Conservation (phyloP, 2,329 filamentous ascomycete genomes). For the Ophiostoma novo-ulmi region DNA sequence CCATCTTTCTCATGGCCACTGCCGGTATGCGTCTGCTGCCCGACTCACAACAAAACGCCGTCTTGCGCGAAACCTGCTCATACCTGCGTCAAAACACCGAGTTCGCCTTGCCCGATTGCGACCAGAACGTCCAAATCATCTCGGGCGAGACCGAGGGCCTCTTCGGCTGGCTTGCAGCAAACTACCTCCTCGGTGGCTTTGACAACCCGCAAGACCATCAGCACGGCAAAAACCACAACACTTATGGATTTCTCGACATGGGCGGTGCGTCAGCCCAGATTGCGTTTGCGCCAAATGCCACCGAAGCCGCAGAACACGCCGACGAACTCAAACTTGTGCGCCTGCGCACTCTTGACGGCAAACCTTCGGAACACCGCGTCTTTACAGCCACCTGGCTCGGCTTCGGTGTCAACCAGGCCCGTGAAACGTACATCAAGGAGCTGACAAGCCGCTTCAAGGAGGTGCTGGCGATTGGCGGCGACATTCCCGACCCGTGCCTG, state of each 20-base stretch:
- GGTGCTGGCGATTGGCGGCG: conserved; percentile 43
- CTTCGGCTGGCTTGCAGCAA: conserved; percentile 96
- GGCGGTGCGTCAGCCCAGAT: conserved; percentile 96
- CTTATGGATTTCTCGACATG: conserved; percentile 98
- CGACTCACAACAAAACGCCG: conserved; percentile 61
- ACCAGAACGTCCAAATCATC: conserved; percentile 86
- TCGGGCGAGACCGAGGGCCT: conserved; percentile 91
- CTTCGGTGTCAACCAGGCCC: conserved; percentile 92
- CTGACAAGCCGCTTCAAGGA: conserved; percentile 62
- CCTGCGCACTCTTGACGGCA: conserved; percentile 75
- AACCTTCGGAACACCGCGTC: conserved; percentile 72
- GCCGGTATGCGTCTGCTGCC: conserved; percentile 89
- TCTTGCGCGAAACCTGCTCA: conserved; percentile 74
- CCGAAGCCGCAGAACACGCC: conserved; percentile 82
- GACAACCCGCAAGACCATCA: conserved; percentile 67
- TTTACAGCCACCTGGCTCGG: conserved; percentile 97
- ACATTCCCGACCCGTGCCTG: conserved; percentile 86
- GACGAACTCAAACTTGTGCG: conserved; percentile 83
- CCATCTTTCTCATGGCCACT: conserved; percentile 91
- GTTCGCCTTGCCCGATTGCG: conserved; percentile 87
- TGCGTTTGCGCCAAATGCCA: conserved; percentile 89
- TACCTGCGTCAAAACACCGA: conserved; percentile 72
- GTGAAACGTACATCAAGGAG: conserved; percentile 73
- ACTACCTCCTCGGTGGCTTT: conserved; percentile 90
- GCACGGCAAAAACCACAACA: conserved; percentile 84